These are phyloP conservation scores for Crithidia thermophila DNA, from an alignment of 208 protist genomes.

Conservation along the genomic window DNA sequence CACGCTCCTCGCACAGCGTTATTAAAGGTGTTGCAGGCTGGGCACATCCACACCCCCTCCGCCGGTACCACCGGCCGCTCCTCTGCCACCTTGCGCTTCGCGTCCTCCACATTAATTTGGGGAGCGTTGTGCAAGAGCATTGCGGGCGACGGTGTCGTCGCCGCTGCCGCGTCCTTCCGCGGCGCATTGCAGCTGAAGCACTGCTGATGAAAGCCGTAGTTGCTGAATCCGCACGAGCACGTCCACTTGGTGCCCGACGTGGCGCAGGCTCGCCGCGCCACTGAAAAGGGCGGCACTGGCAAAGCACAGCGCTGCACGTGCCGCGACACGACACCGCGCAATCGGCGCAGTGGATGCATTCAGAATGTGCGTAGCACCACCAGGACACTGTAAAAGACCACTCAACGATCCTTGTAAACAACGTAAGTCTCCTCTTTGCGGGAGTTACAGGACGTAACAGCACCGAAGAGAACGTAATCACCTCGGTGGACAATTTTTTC, in stretches of 20 bases:
- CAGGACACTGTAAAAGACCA: no score
- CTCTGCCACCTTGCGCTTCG: not conserved
- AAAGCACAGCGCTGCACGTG: not conserved
- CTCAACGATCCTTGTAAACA: no score
- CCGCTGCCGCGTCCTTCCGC: slow-evolving; percentile 1
- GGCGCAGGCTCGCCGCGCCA: not conserved
- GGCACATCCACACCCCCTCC: slow-evolving; percentile 25
- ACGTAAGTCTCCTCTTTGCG: no score
- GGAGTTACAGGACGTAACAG: no score
- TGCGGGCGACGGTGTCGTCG: not conserved
- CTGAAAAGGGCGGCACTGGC: not conserved
- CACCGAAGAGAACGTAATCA: no score
- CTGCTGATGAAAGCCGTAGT: slow-evolving; percentile 56
- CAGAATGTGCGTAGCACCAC: no score
- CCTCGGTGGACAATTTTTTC: no score
- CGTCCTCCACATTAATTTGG: not conserved
- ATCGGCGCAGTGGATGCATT: not conserved
- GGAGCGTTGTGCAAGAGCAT: slow-evolving; percentile 6
- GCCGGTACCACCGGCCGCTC: not conserved
- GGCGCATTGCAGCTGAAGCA: slow-evolving; percentile 68
- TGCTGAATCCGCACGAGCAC: slow-evolving; percentile 73
- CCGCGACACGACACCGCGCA: not conserved
- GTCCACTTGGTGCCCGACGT: slow-evolving; percentile 34
- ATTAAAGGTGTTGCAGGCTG: slow-evolving; percentile 34
- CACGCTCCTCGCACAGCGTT: slow-evolving; percentile 16